Conservation (phyloP, 2,329 filamentous ascomycete species). For the Teratosphaeria epicoccoides region DNA sequence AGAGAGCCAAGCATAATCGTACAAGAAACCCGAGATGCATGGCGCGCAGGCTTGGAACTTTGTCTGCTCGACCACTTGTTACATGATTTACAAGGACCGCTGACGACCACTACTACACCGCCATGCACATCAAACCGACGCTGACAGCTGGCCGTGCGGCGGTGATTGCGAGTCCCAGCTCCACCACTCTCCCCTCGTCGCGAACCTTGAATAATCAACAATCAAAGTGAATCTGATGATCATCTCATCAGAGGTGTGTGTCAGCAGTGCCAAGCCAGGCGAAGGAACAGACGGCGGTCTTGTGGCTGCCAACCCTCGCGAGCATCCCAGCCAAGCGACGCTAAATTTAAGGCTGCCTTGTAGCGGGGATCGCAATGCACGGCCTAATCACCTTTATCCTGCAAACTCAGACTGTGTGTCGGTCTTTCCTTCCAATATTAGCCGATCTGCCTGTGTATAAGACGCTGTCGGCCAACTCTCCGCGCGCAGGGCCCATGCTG, state of each 20-base stretch:
- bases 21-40: background rate
- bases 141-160: background rate
- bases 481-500: background rate
- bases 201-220: background rate
- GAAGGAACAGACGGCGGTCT: background rate
- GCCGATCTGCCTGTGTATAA: background rate
- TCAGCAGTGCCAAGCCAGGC: background rate
- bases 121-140: background rate
- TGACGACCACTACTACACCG: background rate
- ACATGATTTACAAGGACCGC: background rate
- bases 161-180: background rate
- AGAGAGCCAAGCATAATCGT: background rate
- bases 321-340: background rate
- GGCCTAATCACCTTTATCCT: background rate
- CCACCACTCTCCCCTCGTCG: background rate
- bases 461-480: background rate
- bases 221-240: background rate
- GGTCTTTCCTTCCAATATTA: background rate
- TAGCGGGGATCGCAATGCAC: background rate
- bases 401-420: background rate
- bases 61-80: background rate
- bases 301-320: background rate
- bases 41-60: background rate
- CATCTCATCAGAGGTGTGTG: no score
- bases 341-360: background rate